Evolutionary conservation across 2,329 filamentous ascomycete species (phyloP).

Genomic region (Fusarium compactum): DNA sequence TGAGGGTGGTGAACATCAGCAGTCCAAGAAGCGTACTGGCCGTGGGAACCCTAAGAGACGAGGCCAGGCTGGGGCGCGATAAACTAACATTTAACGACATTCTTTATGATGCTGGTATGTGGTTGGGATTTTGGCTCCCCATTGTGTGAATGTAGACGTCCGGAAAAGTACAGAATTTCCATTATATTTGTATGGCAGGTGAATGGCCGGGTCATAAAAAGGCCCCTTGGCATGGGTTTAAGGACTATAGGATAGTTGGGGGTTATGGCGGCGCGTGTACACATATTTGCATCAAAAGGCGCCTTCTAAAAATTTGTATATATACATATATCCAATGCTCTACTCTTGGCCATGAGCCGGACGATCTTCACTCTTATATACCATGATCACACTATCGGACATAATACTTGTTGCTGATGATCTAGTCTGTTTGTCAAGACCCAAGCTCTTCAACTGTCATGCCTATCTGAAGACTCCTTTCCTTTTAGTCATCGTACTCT

Average conservation of each 20-base stretch:
- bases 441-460: not conserved
- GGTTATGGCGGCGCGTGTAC: conserved; percentile 29
- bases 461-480: not conserved
- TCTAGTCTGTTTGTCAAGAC: not conserved
- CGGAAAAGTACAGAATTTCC: conserved; percentile 33
- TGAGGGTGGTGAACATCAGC: conserved; percentile 75
- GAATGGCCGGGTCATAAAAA: conserved; percentile 21
- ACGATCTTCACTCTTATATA: conserved; percentile 49
- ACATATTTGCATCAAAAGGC: conserved; percentile 46
- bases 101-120: conserved; percentile 28
- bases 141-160: conserved; percentile 41
- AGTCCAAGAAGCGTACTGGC: conserved; percentile 67
- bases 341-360: conserved; percentile 33
- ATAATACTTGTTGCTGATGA: not conserved
- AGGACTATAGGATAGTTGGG: conserved; percentile 17
- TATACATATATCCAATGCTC: conserved; percentile 35
- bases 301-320: conserved; percentile 40
- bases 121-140: conserved; percentile 30
- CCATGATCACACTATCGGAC: conserved; percentile 22
- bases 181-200: conserved; percentile 35
- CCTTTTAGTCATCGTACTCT: not conserved
- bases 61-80: conserved; percentile 50
- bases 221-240: conserved; percentile 27
- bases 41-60: conserved; percentile 69
- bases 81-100: conserved; percentile 24